These are phyloP conservation scores for Eucommia ulmoides DNA, from an alignment of 257 asterid species.

Conservation along the genomic window DNA sequence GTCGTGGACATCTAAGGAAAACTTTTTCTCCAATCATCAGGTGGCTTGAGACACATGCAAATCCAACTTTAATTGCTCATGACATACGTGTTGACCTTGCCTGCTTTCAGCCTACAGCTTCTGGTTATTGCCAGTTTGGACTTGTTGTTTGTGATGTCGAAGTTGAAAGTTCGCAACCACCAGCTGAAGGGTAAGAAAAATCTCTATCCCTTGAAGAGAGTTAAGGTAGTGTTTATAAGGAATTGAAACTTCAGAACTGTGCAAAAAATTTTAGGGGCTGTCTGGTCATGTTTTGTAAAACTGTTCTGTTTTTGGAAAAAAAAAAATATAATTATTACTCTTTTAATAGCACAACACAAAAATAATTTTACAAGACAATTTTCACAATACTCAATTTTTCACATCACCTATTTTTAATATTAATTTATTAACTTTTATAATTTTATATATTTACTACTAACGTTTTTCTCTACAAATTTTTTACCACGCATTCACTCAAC, in stretches of 20 bases:
- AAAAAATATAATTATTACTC: no score
- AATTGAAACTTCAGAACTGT: neutral
- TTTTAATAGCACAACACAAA: no score
- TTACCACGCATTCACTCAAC: no score
- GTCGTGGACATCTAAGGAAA: slow-evolving; percentile 54
- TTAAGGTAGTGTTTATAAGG: slow-evolving; percentile 32
- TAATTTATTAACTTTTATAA: no score
- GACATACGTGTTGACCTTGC: slow-evolving; percentile 52
- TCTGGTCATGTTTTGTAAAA: no score
- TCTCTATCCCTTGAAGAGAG: slow-evolving; percentile 29
- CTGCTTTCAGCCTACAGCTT: slow-evolving; percentile 58
- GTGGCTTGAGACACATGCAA: slow-evolving; percentile 85
- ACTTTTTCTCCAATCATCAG: slow-evolving; percentile 54
- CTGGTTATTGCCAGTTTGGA: slow-evolving; percentile 74
- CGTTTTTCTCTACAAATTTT: no score
- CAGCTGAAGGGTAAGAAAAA: slow-evolving; percentile 33
- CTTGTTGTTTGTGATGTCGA: slow-evolving; percentile 46
- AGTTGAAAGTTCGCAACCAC: slow-evolving; percentile 32
- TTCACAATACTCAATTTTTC: no score
- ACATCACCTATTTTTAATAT: no score
- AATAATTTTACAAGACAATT: no score
- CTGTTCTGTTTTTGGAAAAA: no score
- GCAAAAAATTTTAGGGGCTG: neutral
- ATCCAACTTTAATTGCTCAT: slow-evolving; percentile 37
- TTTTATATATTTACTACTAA: no score